Conservation (phyloP, 192 early-diverging fungal species). For the Coemansia sp. region DNA sequence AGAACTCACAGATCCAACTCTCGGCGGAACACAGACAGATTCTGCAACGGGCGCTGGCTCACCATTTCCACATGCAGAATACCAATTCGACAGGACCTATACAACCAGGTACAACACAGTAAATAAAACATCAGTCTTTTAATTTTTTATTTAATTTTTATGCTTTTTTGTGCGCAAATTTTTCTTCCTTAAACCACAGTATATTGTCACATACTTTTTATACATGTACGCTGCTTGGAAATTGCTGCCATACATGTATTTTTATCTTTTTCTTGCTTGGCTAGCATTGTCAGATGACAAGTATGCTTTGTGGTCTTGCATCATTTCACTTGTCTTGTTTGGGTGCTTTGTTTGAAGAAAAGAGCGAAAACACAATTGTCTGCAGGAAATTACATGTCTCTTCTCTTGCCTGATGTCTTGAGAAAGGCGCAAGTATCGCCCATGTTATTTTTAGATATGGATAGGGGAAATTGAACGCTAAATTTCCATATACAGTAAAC, state of each 20-base stretch:
- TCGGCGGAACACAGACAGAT: slow-evolving; percentile 20
- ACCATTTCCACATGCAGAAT: slow-evolving; percentile 13
- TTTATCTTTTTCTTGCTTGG: too few relatives aligned
- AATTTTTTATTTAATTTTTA: not conserved
- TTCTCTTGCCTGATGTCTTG: not conserved
- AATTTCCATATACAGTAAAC: too few relatives aligned
- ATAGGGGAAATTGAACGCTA: too few relatives aligned
- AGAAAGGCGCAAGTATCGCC: too few relatives aligned
- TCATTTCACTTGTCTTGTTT: not conserved
- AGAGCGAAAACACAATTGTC: not conserved
- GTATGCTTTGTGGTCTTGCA: not conserved
- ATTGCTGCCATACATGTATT: too few relatives aligned
- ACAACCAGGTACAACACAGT: slow-evolving; percentile 27
- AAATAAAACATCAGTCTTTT: not conserved
- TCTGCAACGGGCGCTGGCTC: slow-evolving; percentile 24
- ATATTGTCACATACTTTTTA: not conserved
- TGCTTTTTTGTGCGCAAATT: not conserved
- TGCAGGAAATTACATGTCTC: not conserved
- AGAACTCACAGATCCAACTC: slow-evolving; percentile 30
- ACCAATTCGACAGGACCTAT: slow-evolving; percentile 9
- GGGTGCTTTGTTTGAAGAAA: not conserved
- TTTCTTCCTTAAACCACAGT: not conserved
- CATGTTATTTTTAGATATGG: too few relatives aligned
- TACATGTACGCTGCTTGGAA: not conserved
- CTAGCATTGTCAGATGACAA: not conserved